Evolutionary conservation across 2,329 filamentous ascomycete genomes (phyloP), one percentile per base, ranked within the genome.

Genomic region (Akanthomyces dipterigenus): DNA sequence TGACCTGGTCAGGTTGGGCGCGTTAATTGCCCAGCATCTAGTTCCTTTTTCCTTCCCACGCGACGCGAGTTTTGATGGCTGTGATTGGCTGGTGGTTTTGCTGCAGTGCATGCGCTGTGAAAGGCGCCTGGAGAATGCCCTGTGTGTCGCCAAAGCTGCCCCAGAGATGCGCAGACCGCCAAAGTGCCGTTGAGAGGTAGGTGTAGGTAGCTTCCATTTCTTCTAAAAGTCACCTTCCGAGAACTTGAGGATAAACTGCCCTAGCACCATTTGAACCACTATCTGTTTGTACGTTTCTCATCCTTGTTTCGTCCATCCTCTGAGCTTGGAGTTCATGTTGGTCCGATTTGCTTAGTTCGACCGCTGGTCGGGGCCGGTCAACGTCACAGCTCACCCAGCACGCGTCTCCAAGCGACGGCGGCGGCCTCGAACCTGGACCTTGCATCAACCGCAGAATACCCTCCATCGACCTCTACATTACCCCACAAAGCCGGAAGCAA

Each of bases 61-160:
- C 57, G 57, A 60, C 57, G 57, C 57, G 57, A 60, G 36, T 53
- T 60, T 46, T 51, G 36, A 34, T 45, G 34, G 14, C 16, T 50
- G 24, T 58, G 55, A 58, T 58, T 58, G 43, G 55, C 34, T 50
- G 43, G 31, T 20, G 9, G 31, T n/a, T 24, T 9, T 12, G 36
- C 12, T 38, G 36, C 36, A 5, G 12, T 9, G 5, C 28, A 31
- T n/a, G n/a, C n/a, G n/a, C n/a, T n/a, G n/a, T 34, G 31, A 34
- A 31, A 34, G 8, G 31, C 36, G 36, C 16, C 22, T 14, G 22
- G 18, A 49, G 46, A 6, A 53, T 12, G 7, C 34, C 34, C 34
- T 36, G 34, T 36, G 28, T 8, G 28, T 31, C 28, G 28, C 28
- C 5, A 36, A 36, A 9, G 12, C 34, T 3, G 34, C 34, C 34